Evolutionary conservation across 805 yeast genomes (phyloP), one percentile per base, ranked within the genome.

Genomic region (Pichia kluyveri): DNA sequence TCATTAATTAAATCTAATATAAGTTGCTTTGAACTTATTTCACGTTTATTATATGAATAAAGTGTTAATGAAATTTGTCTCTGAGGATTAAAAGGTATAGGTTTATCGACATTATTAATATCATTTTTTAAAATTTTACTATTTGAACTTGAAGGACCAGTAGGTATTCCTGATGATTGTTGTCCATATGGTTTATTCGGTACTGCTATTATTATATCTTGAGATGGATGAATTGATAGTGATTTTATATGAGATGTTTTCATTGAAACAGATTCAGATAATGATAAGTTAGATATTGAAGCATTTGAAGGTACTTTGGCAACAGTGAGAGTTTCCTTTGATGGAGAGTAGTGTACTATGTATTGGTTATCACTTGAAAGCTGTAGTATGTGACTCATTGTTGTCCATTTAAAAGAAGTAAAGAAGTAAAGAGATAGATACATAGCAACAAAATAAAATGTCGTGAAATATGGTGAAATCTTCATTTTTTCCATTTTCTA

Each of bases 301-400:
- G 15, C 14, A 36, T 40, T 40, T 4, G 40, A 9, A 6, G 43
- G 32, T 5, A 44, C 7, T 9, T 43, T 42, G 17, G 47, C 43
- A 1, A 50, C 41, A 3, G 45, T 39, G 1, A 50, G 23, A 4
- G 31, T 15, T 27, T 44, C 49, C 4, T 38, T 44, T 15, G 12
- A 15, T 15, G 53, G 45, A 9, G 46, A 39, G 41, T 44, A 47
- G 38, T 50, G 51, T 23, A 45, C 53, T n/a, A 45, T 32, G 2
- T 18, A 15, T 3, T 27, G n/a, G 5, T 43, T 44, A 5, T 30
- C 18, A 14, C 9, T 12, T 9, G 37, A 34, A 2, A 34, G 17
- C 6, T 34, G n/a, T 15, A 34, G 37, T 10, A 34, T 12, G 6
- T 34, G 5, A 8, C 17, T 14, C 37, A 34, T 34, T 12, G 37